phyloP scores from a whole-genome alignment of 2,329 filamentous ascomycete species.

The Colletotrichum sp. region DNA sequence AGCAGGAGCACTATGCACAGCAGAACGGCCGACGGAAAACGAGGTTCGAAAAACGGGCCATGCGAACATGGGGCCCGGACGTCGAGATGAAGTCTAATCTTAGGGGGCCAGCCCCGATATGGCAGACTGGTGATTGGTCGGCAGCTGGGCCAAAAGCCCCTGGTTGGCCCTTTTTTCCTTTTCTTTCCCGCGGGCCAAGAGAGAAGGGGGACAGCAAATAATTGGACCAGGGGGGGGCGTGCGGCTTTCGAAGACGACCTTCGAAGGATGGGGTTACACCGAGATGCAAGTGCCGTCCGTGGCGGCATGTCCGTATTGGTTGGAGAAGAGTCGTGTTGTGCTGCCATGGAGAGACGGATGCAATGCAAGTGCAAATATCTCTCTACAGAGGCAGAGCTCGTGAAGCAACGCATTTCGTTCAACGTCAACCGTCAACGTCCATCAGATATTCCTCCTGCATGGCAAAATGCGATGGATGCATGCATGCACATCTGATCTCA shows the following conservation, averaged over 20 bases:
- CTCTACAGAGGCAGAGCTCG: not conserved
- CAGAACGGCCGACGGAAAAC: slow-evolving; percentile 2
- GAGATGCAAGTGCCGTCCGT: slow-evolving; percentile 10
- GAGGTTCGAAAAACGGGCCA: slow-evolving; percentile 10
- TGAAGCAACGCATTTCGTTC: not conserved
- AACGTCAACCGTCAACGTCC: not conserved
- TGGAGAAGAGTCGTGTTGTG: not conserved
- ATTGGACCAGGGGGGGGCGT: not conserved
- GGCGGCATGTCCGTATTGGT: not conserved
- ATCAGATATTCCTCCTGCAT: not conserved
- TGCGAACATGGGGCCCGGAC: slow-evolving; percentile 9
- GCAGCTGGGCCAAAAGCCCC: not conserved
- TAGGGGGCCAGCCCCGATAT: not conserved
- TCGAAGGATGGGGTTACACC: slow-evolving; percentile 9
- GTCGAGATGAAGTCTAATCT: slow-evolving; percentile 22
- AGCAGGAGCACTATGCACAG: not conserved
- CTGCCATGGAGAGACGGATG: not conserved
- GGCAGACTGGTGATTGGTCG: not conserved
- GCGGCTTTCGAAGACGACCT: not conserved
- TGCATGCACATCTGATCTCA: not conserved
- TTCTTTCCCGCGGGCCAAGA: not conserved
- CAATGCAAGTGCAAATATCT: not conserved
- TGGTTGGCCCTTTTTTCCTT: not conserved
- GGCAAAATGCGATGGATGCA: not conserved
- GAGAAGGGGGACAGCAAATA: not conserved